Evolutionary conservation across 164 flowering plant species (phyloP).

Genomic region (Vitis amurensis): DNA sequence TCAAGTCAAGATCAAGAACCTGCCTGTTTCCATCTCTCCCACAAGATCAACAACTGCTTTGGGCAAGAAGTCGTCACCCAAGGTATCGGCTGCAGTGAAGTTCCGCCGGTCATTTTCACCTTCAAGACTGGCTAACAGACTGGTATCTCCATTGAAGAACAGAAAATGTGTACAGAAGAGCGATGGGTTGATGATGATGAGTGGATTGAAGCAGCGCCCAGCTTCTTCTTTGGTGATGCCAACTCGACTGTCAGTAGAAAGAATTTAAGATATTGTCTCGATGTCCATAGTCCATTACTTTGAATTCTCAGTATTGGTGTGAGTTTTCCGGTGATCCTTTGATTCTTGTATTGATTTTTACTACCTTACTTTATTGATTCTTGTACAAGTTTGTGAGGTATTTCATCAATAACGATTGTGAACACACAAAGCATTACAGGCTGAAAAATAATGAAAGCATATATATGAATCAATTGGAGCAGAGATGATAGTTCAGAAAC

Average conservation of each 20-base stretch:
- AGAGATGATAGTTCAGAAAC: not conserved
- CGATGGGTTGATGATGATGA: constrained; percentile 23
- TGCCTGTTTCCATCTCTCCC: constrained; percentile 47
- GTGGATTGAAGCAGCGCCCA: constrained; percentile 63
- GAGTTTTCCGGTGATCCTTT: too few species aligned
- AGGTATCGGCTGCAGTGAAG: constrained; percentile 46
- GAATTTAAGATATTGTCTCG: constrained; percentile 16
- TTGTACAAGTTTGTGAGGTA: too few species aligned
- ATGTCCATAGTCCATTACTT: too few species aligned
- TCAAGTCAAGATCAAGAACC: constrained; percentile 50
- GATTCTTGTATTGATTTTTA: too few species aligned
- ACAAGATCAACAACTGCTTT: constrained; percentile 20
- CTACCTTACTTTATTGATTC: too few species aligned
- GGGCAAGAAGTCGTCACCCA: constrained; percentile 36
- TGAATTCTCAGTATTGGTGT: too few species aligned
- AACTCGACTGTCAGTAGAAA: constrained; percentile 31
- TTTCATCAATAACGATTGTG: too few species aligned
- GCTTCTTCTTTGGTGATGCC: constrained; percentile 15
- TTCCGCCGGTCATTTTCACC: constrained; percentile 72
- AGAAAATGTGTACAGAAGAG: constrained; percentile 35
- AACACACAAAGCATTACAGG: too few species aligned
- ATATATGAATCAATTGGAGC: too few species aligned
- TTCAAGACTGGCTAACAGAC: constrained; percentile 52
- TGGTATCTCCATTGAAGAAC: constrained; percentile 71
- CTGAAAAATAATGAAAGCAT: too few species aligned